phyloP scores from a whole-genome alignment of 768 basidiomycete species.

The Amanita subjunquillea region DNA sequence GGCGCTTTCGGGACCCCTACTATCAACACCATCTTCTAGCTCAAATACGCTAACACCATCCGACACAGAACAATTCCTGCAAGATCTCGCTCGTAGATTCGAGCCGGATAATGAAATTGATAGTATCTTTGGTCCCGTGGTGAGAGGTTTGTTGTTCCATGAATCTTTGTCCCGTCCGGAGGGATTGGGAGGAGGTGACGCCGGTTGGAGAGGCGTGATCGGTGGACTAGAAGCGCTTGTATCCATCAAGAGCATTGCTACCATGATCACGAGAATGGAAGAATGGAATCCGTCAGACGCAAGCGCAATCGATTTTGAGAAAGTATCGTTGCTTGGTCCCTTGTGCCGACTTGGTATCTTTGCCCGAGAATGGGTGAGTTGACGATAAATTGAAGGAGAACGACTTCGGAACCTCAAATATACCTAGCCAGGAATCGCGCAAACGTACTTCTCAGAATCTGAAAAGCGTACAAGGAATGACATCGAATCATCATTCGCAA shows the following conservation, averaged over 20 bases:
- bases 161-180: slow-evolving; percentile 53
- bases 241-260: slow-evolving; percentile 74
- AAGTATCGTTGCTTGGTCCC: slow-evolving; percentile 68
- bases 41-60: slow-evolving; percentile 45
- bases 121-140: slow-evolving; percentile 67
- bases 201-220: slow-evolving; percentile 80
- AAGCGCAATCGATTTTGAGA: slow-evolving; percentile 54
- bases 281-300: slow-evolving; percentile 62
- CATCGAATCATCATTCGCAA: slow-evolving; percentile 74
- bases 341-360: slow-evolving; percentile 79
- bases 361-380: slow-evolving; percentile 78
- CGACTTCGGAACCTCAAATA: slow-evolving; percentile 1
- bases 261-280: slow-evolving; percentile 65
- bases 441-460: slow-evolving; percentile 79
- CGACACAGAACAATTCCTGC: slow-evolving; percentile 72
- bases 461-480: slow-evolving; percentile 66
- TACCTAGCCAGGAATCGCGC: slow-evolving; percentile 60
- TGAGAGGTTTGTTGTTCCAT: slow-evolving; percentile 53
- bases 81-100: slow-evolving; percentile 76
- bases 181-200: slow-evolving; percentile 62
- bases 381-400: neutral
- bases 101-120: slow-evolving; percentile 73
- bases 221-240: slow-evolving; percentile 75
- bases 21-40: slow-evolving; percentile 33
- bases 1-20: slow-evolving; percentile 55